Base-by-base conservation (phyloP, 2,329 filamentous ascomycete genomes). In the Sclerotiophoma versabilis region DNA sequence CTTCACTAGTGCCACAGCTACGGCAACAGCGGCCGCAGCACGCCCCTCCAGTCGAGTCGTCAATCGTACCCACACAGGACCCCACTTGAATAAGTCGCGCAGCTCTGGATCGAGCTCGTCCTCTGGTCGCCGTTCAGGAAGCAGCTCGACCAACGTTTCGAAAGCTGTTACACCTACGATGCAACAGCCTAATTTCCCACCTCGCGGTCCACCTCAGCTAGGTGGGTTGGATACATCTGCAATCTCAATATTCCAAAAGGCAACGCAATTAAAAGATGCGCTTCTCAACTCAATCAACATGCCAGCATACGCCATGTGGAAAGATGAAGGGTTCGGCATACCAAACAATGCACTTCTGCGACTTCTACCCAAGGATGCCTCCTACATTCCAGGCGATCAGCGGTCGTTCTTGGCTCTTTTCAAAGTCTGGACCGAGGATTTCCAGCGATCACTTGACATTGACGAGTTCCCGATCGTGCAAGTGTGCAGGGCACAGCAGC, bases 261-360 rank as follows among this genome's bases (percentile, higher is more conserved):
- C 90, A 49, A 85, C 84, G 7, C 80, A 87, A 44, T 85, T 93
- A 77, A 93, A 92, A 71, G 89, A 93, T 68, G 89, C 89, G 0
- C 80, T 93, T 15, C 77, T 93, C 6, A 89, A 92, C 67, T 90
- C 86, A 32, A 90, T 90, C 22, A 83, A 86, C 57, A 86, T 91
- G 68, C 90, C 90, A 0, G 87, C 91, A 19, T 78, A 92, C 37
- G 70, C 88, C 20, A 90, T 92, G 86, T 93, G 90, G 90, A 89
- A 87, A 67, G 90, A 93, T 60, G 85, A 88, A 47, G 88, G 84
- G 41, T 86, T 92, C 39, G 87, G 85, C 0, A 86, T 92, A 36
- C 87, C 89, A 4, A 93, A 93, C 66, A 84, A 83, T 62, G 88
- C 88, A 4, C 84, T 79, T 37, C 66, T 81, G 15, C 71, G 74